phyloP scores from a whole-genome alignment of 768 basidiomycete genomes.

The Boletus insuetus region DNA sequence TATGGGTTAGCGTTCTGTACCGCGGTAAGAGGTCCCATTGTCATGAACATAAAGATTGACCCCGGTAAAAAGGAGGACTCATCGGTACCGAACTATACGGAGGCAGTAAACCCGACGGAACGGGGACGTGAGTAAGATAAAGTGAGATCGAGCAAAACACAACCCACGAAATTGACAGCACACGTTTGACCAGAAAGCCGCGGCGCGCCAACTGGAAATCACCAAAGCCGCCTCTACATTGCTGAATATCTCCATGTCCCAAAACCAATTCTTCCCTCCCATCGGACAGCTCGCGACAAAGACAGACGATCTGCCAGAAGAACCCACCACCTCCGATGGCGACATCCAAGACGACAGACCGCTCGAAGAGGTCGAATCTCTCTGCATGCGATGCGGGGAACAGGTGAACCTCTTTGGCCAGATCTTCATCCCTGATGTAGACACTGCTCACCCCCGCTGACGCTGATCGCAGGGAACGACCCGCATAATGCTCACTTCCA shows the following conservation, averaged over 20 bases:
- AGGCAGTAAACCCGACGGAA: too few relatives aligned
- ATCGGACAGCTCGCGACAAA: constrained; percentile 55
- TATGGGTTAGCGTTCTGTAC: too few relatives aligned
- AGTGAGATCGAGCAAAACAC: too few relatives aligned
- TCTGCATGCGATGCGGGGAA: constrained; percentile 93
- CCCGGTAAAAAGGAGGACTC: too few relatives aligned
- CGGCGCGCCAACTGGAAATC: too few relatives aligned
- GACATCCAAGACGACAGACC: constrained; percentile 46
- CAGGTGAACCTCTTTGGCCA: constrained; percentile 56
- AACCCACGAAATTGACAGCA: too few relatives aligned
- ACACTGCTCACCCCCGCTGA: background rate
- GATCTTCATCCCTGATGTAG: background rate
- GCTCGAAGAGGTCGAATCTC: constrained; percentile 81
- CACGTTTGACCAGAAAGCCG: too few relatives aligned
- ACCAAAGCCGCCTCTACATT: too few relatives aligned
- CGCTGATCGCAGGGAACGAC: constrained; percentile 73
- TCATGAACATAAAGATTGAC: too few relatives aligned
- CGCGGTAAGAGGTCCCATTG: too few relatives aligned
- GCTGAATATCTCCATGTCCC: constrained; percentile 17
- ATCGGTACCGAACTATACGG: too few relatives aligned
- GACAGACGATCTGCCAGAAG: constrained; percentile 36
- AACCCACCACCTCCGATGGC: constrained; percentile 26
- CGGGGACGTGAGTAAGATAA: too few relatives aligned
- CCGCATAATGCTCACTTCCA: constrained; percentile 84
- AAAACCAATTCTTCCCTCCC: constrained; percentile 48